Evolutionary conservation across 148 eudicot species (phyloP).

Genomic region (Diospyros lotus): DNA sequence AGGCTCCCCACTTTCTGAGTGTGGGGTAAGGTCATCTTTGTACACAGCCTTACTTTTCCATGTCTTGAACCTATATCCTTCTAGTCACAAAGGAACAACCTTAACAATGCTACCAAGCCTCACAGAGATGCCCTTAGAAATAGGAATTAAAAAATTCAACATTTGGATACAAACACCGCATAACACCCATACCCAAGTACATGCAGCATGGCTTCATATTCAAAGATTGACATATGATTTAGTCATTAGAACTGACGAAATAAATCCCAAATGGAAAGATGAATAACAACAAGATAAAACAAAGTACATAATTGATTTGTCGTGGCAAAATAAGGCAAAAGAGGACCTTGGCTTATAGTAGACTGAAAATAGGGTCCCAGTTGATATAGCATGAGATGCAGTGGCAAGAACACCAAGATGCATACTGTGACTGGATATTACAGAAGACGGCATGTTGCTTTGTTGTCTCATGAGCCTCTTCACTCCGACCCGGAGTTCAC

Average conservation of each 20-base stretch:
- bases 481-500: slow-evolving; percentile 91
- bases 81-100: too few species aligned
- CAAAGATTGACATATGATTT: too few species aligned
- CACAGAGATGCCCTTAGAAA: too few species aligned
- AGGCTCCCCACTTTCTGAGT: too few species aligned
- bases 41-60: too few species aligned
- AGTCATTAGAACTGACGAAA: background rate
- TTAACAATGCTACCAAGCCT: too few species aligned
- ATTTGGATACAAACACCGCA: too few species aligned
- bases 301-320: background rate
- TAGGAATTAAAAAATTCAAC: too few species aligned
- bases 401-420: slow-evolving; percentile 98
- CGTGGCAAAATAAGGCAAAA: background rate
- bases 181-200: too few species aligned
- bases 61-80: too few species aligned
- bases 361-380: slow-evolving; percentile 70
- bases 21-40: too few species aligned
- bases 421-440: slow-evolving; percentile 97
- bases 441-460: slow-evolving; percentile 90
- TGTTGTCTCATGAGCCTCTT: slow-evolving; percentile 82
- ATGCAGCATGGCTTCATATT: too few species aligned
- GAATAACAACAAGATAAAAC: background rate
- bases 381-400: slow-evolving; percentile 84
- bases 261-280: background rate
- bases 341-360: slow-evolving; percentile 86